These are phyloP conservation scores for Chrysoporthe cubensis DNA, from an alignment of 2,329 filamentous ascomycete species.

Conservation along the genomic window DNA sequence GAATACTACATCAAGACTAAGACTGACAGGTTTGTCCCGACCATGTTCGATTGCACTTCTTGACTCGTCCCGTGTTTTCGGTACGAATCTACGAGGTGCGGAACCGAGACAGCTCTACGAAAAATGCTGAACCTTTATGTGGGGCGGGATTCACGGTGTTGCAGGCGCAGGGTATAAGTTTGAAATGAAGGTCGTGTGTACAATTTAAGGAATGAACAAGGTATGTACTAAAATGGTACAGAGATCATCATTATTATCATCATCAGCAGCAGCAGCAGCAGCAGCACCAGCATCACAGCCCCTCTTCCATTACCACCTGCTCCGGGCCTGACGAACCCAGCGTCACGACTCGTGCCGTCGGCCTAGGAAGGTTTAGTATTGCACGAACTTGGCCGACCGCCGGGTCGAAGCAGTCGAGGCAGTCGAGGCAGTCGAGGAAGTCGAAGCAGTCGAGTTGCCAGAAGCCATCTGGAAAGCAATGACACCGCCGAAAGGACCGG, in stretches of 20 bases:
- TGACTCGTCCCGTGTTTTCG: neutral
- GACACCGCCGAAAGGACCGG: slow-evolving; percentile 31
- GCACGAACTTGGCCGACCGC: slow-evolving; percentile 6
- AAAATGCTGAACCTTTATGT: neutral
- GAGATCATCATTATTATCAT: slow-evolving; percentile 9
- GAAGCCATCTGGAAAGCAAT: slow-evolving; percentile 32
- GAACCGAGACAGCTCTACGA: neutral
- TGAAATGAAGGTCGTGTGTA: neutral
- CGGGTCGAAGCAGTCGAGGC: neutral
- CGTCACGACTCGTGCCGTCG: slow-evolving; percentile 2
- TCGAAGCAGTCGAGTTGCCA: neutral
- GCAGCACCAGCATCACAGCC: neutral
- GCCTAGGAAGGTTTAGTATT: neutral
- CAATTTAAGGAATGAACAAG: neutral
- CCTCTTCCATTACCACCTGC: neutral
- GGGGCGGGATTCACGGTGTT: neutral
- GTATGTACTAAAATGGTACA: slow-evolving; percentile 3
- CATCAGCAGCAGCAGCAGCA: slow-evolving; percentile 6
- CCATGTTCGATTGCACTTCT: neutral
- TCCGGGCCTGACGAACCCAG: slow-evolving; percentile 9
- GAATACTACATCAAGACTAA: slow-evolving; percentile 7
- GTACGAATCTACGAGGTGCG: neutral
- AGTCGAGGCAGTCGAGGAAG: neutral
- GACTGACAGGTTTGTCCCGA: neutral
- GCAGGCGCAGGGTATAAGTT: neutral